phyloP scores from a whole-genome alignment of 2,329 filamentous ascomycete species.

The Alternaria sp. region DNA sequence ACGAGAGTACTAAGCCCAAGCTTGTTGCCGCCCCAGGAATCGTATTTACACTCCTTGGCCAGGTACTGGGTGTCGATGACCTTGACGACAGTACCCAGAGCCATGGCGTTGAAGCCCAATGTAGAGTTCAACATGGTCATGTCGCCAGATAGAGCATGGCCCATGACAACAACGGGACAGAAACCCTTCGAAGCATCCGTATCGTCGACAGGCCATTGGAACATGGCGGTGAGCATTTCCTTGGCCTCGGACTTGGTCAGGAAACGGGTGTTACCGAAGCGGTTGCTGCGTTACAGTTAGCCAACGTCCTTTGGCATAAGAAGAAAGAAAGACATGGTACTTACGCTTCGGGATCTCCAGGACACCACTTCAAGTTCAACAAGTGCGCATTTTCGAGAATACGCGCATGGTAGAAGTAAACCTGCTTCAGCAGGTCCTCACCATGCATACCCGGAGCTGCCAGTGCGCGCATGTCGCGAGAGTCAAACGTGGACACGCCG shows the following conservation, averaged over 20 bases:
- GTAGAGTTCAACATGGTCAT: conserved; percentile 5
- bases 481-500: conserved; percentile 18
- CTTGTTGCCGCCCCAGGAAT: background rate
- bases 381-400: conserved; percentile 11
- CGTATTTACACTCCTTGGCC: conserved; percentile 5
- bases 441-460: conserved; percentile 7
- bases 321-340: background rate
- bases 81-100: conserved; percentile 9
- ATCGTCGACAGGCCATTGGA: conserved; percentile 6
- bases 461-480: conserved; percentile 6
- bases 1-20: conserved; percentile 9
- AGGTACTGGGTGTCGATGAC: conserved; percentile 22
- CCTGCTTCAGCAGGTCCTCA: conserved; percentile 16
- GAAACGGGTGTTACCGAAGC: conserved; percentile 20
- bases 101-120: background rate
- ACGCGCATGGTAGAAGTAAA: conserved; percentile 25
- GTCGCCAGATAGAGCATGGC: conserved; percentile 13
- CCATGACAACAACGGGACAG: conserved; percentile 14
- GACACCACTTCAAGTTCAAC: conserved; percentile 12
- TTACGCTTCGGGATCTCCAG: conserved; percentile 9
- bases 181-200: background rate
- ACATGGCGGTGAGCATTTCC: conserved; percentile 6
- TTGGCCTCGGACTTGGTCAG: background rate
- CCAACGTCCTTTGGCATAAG: background rate
- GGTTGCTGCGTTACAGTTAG: conserved; percentile 5